Conservation (phyloP, 192 early-diverging fungal genomes). For the Geosiphon pyriformis region DNA sequence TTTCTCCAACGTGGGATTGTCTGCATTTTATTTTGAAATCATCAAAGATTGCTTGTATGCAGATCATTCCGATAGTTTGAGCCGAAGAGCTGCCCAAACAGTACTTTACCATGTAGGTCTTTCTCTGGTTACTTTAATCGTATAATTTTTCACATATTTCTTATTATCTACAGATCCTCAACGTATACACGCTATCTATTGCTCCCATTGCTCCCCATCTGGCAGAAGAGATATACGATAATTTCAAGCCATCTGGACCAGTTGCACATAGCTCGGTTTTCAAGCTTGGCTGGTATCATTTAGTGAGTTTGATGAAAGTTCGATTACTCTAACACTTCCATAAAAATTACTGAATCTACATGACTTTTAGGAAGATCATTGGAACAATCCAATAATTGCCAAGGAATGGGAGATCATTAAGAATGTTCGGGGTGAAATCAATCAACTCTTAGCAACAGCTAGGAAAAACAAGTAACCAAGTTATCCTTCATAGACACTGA, state of each 20-base stretch:
- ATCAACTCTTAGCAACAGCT: constrained; percentile 45
- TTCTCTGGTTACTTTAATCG: no score
- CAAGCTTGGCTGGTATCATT: constrained; percentile 52
- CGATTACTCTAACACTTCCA: neutral
- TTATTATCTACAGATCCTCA: constrained; percentile 40
- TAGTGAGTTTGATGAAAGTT: constrained; percentile 23
- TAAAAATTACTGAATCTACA: neutral
- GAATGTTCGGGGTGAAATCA: constrained; percentile 41
- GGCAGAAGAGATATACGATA: constrained; percentile 71
- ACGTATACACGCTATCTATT: constrained; percentile 53
- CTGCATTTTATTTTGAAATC: constrained; percentile 76
- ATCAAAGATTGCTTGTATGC: constrained; percentile 77
- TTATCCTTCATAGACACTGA: no score
- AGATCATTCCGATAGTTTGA: constrained; percentile 30
- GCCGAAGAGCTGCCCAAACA: constrained; percentile 59
- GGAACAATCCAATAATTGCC: constrained; percentile 37
- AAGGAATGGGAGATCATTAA: constrained; percentile 43
- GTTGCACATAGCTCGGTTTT: constrained; percentile 50
- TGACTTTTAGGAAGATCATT: constrained; percentile 26
- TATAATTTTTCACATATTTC: constrained; percentile 3
- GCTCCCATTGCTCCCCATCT: constrained; percentile 64
- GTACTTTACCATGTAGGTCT: constrained; percentile 53
- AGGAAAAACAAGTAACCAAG: constrained; percentile 53
- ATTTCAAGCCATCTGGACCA: constrained; percentile 40
- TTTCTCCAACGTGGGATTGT: constrained; percentile 61